Percentiles rank a stretch among this genome's conserved stretches.
Conservation (phyloP, 2,329 filamentous ascomycete genomes). For the Verticillium nubilum region DNA sequence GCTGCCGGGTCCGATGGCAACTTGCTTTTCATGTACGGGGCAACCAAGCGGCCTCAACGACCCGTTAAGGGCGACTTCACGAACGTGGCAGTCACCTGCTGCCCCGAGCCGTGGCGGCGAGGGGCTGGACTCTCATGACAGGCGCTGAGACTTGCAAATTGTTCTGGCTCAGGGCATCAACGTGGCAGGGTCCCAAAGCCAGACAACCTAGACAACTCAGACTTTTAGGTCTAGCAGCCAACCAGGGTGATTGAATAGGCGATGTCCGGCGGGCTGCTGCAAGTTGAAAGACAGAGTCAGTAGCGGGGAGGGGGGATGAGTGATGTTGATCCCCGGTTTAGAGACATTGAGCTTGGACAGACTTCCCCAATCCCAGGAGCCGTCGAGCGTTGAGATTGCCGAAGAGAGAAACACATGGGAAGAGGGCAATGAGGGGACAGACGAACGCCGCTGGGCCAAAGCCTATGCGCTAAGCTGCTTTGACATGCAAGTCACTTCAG, state of each 20-base stretch:
- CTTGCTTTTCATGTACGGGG: background rate
- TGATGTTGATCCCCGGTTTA: background rate
- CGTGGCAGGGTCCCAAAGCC: background rate
- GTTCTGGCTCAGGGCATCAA: background rate
- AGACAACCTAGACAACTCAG: background rate
- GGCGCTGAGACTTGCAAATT: background rate
- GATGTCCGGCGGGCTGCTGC: background rate
- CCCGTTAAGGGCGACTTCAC: background rate
- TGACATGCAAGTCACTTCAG: background rate
- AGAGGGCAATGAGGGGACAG: background rate
- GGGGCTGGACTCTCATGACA: background rate
- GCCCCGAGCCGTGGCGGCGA: background rate
- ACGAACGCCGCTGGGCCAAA: background rate
- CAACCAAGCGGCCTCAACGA: background rate
- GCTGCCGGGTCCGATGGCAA: background rate
- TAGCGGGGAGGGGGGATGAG: background rate
- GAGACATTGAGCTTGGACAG: background rate
- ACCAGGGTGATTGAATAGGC: background rate
- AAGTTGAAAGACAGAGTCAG: background rate
- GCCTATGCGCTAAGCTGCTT: background rate
- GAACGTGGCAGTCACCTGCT: background rate
- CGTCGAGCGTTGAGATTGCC: background rate
- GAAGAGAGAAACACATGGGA: background rate
- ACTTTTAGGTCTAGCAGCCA: no score
- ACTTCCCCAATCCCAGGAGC: background rate